Base-by-base conservation (phyloP, 169 alveolate species). In the Cryptosporidium meleagridis region DNA sequence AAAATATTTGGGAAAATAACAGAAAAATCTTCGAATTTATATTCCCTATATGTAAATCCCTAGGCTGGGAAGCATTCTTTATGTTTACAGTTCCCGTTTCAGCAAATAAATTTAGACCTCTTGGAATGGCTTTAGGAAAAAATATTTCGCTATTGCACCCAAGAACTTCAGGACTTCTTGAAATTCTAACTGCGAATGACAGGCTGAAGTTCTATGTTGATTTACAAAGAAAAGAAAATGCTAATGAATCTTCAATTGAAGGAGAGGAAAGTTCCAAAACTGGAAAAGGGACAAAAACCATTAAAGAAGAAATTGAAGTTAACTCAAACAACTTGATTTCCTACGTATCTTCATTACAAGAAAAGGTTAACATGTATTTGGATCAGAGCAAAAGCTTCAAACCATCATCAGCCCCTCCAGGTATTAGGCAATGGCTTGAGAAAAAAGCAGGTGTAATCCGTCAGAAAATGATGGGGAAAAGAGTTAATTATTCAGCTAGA, bases 401-500 rank as follows among this genome's bases (percentile, higher is more conserved):
- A 86, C 95, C 92, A 85, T 85, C 91, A 18, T 52, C 91, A 21
- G 61, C 85, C n/a, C 39, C 92, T 44, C 96, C 96, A 21, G 99
- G 99, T 51, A 91, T 98, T 18, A 94, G 98, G 51, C 98, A 98
- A 91, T 93, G 97, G 61, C 91, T 98, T 68, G 99, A 98, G 92
- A 94, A 96, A 91, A 98, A 98, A 89, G 98, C 97, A 91, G 99
- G 99, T 2, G 93, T 98, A 18, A 94, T 98, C 80, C 95, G 99
- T 92, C 97, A 97, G 97, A 97, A 97, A 89, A 97, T 98, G 98
- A 96, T 98, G 99, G 99, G 99, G 1, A 98, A 98, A 92, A 94
- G 99, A 85, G 99, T 98, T 14, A 98, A 98, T 91, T 97, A 96
- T 91, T 98, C 99, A 0, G 99, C 99, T 16, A 96, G 99, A 44